Evolutionary conservation across 225 moss, liverwort and hornwort species (phyloP).

Genomic region (Straminergon stramineum): DNA sequence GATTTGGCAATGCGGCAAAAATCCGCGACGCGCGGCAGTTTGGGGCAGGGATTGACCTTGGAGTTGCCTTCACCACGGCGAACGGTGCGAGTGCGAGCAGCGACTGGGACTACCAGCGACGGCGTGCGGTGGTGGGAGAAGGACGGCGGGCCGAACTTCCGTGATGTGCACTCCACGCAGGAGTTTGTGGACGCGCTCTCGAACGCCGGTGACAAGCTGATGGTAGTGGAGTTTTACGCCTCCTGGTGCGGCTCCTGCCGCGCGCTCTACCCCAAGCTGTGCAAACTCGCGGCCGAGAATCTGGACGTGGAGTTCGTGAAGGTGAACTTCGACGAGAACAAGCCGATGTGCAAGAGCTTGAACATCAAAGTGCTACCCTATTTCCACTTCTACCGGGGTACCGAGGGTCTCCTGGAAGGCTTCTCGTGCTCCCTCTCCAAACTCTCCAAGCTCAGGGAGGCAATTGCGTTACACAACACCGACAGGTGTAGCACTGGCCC

Average conservation of each 20-base stretch:
- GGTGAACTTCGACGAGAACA: constrained; percentile 95
- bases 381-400: constrained; percentile 85
- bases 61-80: background rate
- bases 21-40: background rate
- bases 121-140: constrained; percentile 95
- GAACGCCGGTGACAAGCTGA: constrained; percentile 71
- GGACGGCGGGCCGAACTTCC: constrained; percentile 62
- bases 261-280: constrained; percentile 84
- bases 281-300: constrained; percentile 72
- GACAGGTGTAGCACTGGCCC: constrained; percentile 38
- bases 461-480: constrained; percentile 32
- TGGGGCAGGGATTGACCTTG: background rate
- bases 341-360: constrained; percentile 86
- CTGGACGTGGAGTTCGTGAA: constrained; percentile 60
- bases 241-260: constrained; percentile 97
- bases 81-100: constrained; percentile 27
- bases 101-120: constrained; percentile 23
- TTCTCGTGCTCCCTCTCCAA: constrained; percentile 91
- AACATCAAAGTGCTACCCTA: constrained; percentile 90
- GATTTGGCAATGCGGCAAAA: background rate
- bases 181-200: constrained; percentile 75
- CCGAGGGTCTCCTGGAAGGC: constrained; percentile 60
- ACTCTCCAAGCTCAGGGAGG: constrained; percentile 33
- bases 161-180: constrained; percentile 69
- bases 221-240: constrained; percentile 88